Base-by-base conservation (phyloP, 805 yeast genomes). In the Nakazawaea populi region DNA sequence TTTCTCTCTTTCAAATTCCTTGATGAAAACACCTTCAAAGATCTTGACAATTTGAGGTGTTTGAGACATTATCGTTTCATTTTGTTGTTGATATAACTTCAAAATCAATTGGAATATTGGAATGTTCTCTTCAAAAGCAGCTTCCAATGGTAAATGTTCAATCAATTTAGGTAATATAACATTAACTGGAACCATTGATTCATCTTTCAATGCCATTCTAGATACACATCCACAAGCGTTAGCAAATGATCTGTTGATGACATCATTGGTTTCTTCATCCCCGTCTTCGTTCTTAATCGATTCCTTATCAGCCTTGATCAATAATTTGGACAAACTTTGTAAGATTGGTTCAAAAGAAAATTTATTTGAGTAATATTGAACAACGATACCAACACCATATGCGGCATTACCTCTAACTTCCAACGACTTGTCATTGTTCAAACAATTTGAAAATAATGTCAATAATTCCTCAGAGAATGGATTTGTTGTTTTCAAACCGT, bases 191-290 rank as follows among this genome's bases (percentile, higher is more conserved):
- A 91, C 82, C 37, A 85, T 77, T 38, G 69, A 71, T 60, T 80
- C 82, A 66, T 87, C 79, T 64, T 85, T 84, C 66, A 88, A 72
- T 11, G 87, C 79, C 87, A 94, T 77, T 70, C 99, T 83, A 14
- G 96, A 91, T 52, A 91, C 96, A 78, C 98, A 94, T 42, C 99
- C 99, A 68, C 94, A 86, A 4, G 96, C 96, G 68, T 94, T 94
- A 54, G 98, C 97, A 58, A 80, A 82, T 5, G 95, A 82, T 72
- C 96, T 79, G 70, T 85, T 84, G 59, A 88, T 79, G 54, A 82
- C 85, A 57, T 89, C 96, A 61, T 78, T 79, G 35, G 88, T 76
- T 66, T 87, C 92, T 57, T 85, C 95, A 60, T 83, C 89, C 55
- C 81, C 87, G 51, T 73, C 80, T 51, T 80, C 85, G 60, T 76